Conservation (phyloP, 1,284 basidiomycete genomes). For the Takashimella koratensis region DNA sequence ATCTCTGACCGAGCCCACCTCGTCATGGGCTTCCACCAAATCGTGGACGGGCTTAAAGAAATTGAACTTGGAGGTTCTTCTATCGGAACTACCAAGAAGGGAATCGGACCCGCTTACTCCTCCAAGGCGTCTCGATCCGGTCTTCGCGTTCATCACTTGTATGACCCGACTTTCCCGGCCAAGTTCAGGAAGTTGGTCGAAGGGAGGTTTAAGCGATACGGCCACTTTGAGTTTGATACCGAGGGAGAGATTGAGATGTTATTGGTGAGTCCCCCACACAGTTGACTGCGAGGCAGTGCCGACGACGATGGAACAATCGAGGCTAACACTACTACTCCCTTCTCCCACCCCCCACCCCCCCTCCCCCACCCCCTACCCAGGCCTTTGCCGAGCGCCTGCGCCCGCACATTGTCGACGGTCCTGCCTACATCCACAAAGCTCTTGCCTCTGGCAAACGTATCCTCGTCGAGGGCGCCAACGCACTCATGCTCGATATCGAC, state of each 20-base stretch:
- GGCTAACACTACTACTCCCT: background rate
- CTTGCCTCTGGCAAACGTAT: constrained; percentile 71
- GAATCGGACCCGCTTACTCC: constrained; percentile 97
- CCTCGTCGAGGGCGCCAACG: constrained; percentile 95
- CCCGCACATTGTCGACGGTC: constrained; percentile 68
- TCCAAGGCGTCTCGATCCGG: constrained; percentile 96
- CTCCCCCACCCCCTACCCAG: constrained; percentile 46
- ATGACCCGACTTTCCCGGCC: constrained; percentile 79
- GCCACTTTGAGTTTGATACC: constrained; percentile 97
- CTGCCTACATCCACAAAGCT: constrained; percentile 42
- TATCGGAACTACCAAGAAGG: constrained; percentile 97
- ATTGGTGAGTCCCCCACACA: constrained; percentile 64
- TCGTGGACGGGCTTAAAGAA: constrained; percentile 97
- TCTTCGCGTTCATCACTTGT: constrained; percentile 92
- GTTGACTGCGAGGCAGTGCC: background rate
- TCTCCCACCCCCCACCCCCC: background rate
- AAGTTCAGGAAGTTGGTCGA: constrained; percentile 97
- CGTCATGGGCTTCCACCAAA: constrained; percentile 99
- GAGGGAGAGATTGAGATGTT: constrained; percentile 93
- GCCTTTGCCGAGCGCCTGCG: constrained; percentile 77
- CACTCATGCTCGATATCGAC: constrained; percentile 96
- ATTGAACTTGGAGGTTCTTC: constrained; percentile 90
- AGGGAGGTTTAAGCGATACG: constrained; percentile 96
- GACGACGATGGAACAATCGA: too few relatives aligned
- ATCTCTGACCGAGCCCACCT: constrained; percentile 95